Evolutionary conservation across 2,329 filamentous ascomycete genomes (phyloP).

Genomic region (Pestalotiopsis fici): DNA sequence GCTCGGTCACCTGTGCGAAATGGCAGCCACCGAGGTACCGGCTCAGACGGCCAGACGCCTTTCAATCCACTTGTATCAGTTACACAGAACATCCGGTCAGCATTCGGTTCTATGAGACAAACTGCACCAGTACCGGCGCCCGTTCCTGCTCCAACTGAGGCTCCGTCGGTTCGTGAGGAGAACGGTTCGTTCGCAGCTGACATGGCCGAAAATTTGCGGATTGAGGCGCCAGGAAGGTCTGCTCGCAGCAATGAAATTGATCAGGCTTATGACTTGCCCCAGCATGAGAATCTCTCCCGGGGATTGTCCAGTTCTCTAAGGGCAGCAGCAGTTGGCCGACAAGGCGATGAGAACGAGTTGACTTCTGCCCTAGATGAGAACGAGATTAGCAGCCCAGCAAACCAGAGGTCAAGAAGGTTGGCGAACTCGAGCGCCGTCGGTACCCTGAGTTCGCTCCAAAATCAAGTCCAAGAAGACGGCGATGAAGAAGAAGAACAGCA

Average conservation of each 20-base stretch:
- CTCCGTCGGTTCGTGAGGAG: constrained; percentile 6
- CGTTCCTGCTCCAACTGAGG: background rate
- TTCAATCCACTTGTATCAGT: constrained; percentile 16
- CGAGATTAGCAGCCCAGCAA: constrained; percentile 14
- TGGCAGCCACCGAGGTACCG: constrained; percentile 8
- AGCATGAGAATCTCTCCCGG: background rate
- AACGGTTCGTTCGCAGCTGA: constrained; percentile 19
- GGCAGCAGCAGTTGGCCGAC: constrained; percentile 15
- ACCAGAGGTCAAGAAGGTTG: constrained; percentile 13
- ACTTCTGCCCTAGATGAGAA: constrained; percentile 11
- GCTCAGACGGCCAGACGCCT: background rate
- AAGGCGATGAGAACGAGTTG: constrained; percentile 11
- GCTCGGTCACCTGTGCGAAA: constrained; percentile 24
- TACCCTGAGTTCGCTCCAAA: constrained; percentile 15
- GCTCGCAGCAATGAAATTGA: constrained; percentile 6
- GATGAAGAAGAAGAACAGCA: constrained; percentile 16
- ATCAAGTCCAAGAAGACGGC: constrained; percentile 14
- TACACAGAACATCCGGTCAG: constrained; percentile 19
- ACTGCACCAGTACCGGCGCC: constrained; percentile 7
- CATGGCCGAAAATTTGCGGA: constrained; percentile 14
- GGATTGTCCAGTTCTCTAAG: constrained; percentile 20
- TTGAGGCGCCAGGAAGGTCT: constrained; percentile 12
- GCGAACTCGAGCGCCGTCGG: constrained; percentile 15
- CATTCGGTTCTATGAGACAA: constrained; percentile 14
- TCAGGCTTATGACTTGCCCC: constrained; percentile 1